Percentiles rank a stretch among this genome's conserved stretches.
These are phyloP conservation scores for Madurella mycetomatis DNA, from an alignment of 2,329 filamentous ascomycete genomes.

Conservation along the genomic window DNA sequence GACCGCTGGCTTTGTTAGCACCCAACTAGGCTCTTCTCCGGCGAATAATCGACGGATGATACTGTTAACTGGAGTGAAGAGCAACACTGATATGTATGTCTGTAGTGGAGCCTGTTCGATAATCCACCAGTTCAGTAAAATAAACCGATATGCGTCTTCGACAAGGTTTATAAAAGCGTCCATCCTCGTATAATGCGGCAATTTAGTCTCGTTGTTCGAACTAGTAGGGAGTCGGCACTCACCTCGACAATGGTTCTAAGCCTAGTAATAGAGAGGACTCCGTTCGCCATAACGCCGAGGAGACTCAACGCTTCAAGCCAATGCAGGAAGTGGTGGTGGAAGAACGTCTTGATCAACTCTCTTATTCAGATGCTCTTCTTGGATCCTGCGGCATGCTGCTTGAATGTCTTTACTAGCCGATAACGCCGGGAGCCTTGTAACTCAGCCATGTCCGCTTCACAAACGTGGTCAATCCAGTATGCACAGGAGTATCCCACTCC, in stretches of 20 bases:
- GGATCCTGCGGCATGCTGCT: not conserved
- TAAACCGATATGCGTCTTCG: slow-evolving; percentile 2
- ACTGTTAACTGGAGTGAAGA: slow-evolving; percentile 1
- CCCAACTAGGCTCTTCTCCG: slow-evolving; percentile 1
- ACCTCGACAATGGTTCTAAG: not conserved
- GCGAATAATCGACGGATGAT: slow-evolving; percentile 3
- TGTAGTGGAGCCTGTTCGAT: slow-evolving; percentile 3
- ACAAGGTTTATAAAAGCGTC: slow-evolving; percentile 2
- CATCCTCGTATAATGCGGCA: not conserved
- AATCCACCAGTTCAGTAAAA: slow-evolving; percentile 2
- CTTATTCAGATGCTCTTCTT: slow-evolving; percentile 3
- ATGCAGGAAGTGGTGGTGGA: slow-evolving; percentile 5
- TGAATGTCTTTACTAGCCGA: not conserved
- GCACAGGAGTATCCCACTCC: slow-evolving; percentile 3
- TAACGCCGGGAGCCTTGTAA: slow-evolving; percentile 5
- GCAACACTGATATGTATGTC: slow-evolving; percentile 3
- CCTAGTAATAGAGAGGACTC: slow-evolving; percentile 1
- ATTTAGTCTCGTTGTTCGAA: slow-evolving; percentile 1
- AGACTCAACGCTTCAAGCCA: slow-evolving; percentile 6
- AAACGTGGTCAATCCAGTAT: slow-evolving; percentile 4
- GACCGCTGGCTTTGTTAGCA: slow-evolving; percentile 4
- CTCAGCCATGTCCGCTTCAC: slow-evolving; percentile 2
- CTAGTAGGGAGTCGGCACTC: not conserved
- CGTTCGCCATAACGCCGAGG: not conserved
- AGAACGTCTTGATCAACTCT: slow-evolving; percentile 1